These are phyloP conservation scores for Stropharia rugosoannulata DNA, from an alignment of 768 basidiomycete genomes.

Conservation along the genomic window DNA sequence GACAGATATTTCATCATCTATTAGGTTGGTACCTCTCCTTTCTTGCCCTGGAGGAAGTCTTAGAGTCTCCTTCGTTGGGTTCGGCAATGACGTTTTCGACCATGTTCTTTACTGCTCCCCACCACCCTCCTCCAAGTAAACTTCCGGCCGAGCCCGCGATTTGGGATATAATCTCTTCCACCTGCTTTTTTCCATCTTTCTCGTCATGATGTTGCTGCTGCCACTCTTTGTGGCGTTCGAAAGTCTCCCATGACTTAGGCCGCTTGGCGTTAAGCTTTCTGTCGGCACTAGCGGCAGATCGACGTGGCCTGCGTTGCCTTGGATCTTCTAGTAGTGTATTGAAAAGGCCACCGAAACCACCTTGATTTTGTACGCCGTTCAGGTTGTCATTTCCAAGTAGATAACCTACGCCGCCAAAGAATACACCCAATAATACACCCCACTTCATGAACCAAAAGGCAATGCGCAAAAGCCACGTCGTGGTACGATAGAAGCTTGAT, in stretches of 20 bases:
- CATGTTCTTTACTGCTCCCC: conserved; percentile 7
- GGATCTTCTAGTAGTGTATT: conserved; percentile 27
- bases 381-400: conserved; percentile 38
- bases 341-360: conserved; percentile 38
- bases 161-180: conserved; percentile 15
- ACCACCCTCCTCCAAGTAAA: conserved; percentile 19
- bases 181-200: conserved; percentile 4
- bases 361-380: conserved; percentile 30
- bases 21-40: background rate
- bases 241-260: conserved; percentile 67
- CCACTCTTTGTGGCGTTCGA: conserved; percentile 60
- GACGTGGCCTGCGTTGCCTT: background rate
- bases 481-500: conserved; percentile 76
- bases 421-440: conserved; percentile 56
- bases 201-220: conserved; percentile 36
- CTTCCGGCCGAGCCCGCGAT: conserved; percentile 13
- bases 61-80: background rate
- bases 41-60: background rate
- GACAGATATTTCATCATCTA: background rate
- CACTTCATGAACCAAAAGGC: conserved; percentile 75
- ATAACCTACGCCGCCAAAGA: conserved; percentile 59
- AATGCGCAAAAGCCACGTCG: conserved; percentile 69
- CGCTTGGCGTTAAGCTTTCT: conserved; percentile 17
- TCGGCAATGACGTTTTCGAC: background rate
- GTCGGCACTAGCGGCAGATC: conserved; percentile 10